A percentile compares a stretch with the other conserved stretches of the same genome.
phyloP scores from a whole-genome alignment of 2,329 filamentous ascomycete genomes.

The Claviceps pusilla region DNA sequence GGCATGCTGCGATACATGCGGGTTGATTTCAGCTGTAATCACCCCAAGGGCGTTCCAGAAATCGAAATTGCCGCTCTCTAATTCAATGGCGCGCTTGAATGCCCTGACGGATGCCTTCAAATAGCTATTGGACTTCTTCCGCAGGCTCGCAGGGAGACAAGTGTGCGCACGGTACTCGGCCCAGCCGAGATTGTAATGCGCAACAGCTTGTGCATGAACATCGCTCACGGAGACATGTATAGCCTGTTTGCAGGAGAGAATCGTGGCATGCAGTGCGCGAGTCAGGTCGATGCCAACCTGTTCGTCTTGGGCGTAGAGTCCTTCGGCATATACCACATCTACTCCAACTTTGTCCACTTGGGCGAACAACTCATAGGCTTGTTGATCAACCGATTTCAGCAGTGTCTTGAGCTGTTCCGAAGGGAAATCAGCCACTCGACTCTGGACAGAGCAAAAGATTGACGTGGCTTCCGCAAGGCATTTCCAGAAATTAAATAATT shows the following conservation, averaged over 20 bases:
- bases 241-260: conserved; percentile 77
- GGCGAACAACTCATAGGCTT: conserved; percentile 45
- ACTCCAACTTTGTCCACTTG: conserved; percentile 52
- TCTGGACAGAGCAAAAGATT: conserved; percentile 66
- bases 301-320: conserved; percentile 31
- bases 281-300: conserved; percentile 35
- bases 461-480: conserved; percentile 77
- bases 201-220: conserved; percentile 78
- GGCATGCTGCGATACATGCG: conserved; percentile 79
- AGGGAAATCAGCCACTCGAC: conserved; percentile 49
- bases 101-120: conserved; percentile 71
- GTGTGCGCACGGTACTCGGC: conserved; percentile 71
- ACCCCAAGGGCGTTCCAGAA: conserved; percentile 97
- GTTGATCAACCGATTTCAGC: conserved; percentile 36
- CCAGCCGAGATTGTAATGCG: conserved; percentile 94
- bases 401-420: conserved; percentile 40
- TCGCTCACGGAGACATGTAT: conserved; percentile 60
- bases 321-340: conserved; percentile 29
- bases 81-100: conserved; percentile 90
- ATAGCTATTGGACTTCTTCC: conserved; percentile 49
- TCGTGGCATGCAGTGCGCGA: conserved; percentile 51
- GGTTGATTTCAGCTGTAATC: conserved; percentile 72
- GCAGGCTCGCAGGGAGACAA: conserved; percentile 38
- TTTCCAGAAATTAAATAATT: conserved; percentile 93
- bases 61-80: conserved; percentile 84